Base-by-base conservation (phyloP, 306 rosid genomes). In the Vigna angularis region DNA sequence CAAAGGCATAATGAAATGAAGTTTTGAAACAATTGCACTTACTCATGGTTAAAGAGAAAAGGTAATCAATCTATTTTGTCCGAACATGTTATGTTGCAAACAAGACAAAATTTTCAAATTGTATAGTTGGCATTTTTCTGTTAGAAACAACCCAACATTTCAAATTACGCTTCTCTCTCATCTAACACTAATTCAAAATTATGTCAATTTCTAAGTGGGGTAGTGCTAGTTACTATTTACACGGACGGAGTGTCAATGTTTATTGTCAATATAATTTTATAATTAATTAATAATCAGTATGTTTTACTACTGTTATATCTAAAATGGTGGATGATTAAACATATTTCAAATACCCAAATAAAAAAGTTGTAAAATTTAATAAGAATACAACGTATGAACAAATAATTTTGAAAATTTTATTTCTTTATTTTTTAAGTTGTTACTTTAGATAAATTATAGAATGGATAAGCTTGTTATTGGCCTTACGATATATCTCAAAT, bases 21-120 rank as follows among this genome's bases (percentile, higher is more conserved):
- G 14, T 32, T 73, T 73, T 73, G 69, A 80, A 80, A 44, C n/a
- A 57, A 67, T n/a, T 67, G 65, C 17, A 11, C 28, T 58, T 24
- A n/a, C 58, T 11, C 2, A 9, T 50, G 55, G 52, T 61, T 51
- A 52, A 81, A 74, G 62, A 4, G 30, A 75, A 67, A 67, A 51
- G 32, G 66, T 61, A 49, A 75, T 75, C 65, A 49, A 68, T 24
- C 1, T 80, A 3, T 75, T 73, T 75, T 59, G 83, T 70, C 83
- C 26, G 38, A 38, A 51, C 42, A 62, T 47, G 22, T 66, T 45
- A 6, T 52, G 67, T 66, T 52, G 11, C 67, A 52, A 66, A 64
- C 17, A 79, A 79, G 66, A 65, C 65, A 79, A 70, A 62, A 34
- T 0, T 62, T 62, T 62, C 47, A 62, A 62, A 15, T 48, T 75